Evolutionary conservation across 768 basidiomycete genomes (phyloP).

Genomic region (Coprinopsis cinerea): DNA sequence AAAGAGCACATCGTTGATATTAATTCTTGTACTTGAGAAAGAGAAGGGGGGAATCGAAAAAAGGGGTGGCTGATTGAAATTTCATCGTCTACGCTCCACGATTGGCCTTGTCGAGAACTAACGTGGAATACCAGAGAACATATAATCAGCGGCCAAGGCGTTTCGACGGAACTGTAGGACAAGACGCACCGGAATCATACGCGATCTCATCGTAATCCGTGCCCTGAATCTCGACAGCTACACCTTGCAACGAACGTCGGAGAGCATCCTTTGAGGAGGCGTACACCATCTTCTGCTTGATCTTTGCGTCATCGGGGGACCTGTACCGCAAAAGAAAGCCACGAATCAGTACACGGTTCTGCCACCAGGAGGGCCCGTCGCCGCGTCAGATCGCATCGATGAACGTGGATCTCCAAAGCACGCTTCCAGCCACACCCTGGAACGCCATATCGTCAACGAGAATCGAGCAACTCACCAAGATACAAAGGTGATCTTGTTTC

Average conservation of each 20-base stretch:
- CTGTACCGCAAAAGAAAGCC: constrained; percentile 34
- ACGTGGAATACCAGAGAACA: constrained; percentile 1
- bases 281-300: constrained; percentile 92
- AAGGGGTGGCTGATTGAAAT: too few species aligned
- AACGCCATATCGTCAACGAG: neutral
- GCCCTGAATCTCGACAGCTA: constrained; percentile 80
- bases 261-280: constrained; percentile 85
- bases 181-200: constrained; percentile 56
- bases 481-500: constrained; percentile 82
- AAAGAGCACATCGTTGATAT: too few species aligned
- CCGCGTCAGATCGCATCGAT: neutral
- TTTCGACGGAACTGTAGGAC: neutral
- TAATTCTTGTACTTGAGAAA: too few species aligned
- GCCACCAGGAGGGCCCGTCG: too few species aligned
- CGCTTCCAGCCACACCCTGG: neutral
- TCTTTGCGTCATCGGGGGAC: constrained; percentile 79
- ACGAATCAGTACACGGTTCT: constrained; percentile 22
- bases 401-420: neutral
- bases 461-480: constrained; percentile 62
- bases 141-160: constrained; percentile 7
- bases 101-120: constrained; percentile 26
- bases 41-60: too few species aligned
- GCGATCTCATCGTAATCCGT: constrained; percentile 73
- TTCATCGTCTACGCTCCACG: constrained; percentile 15
- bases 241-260: constrained; percentile 64